Conservation (phyloP, 345 rosid genomes). For the Streptanthus diversifolius region DNA sequence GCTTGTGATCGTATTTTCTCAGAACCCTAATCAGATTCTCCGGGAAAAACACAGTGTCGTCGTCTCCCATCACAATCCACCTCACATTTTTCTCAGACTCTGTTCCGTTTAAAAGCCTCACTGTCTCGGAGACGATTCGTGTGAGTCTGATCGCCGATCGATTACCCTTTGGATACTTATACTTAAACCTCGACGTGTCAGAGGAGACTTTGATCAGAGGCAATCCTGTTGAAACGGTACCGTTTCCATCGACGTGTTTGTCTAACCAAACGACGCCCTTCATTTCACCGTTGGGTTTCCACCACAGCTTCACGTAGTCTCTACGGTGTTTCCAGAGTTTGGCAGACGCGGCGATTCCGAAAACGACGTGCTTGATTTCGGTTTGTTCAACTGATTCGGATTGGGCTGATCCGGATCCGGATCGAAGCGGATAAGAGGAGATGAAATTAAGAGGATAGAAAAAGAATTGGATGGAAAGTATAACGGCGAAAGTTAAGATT, state of each 20-base stretch:
- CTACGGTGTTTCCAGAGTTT: constrained; percentile 58
- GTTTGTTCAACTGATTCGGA: constrained; percentile 27
- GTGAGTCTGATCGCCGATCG: constrained; percentile 66
- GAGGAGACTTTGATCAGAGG: constrained; percentile 56
- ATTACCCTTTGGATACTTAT: constrained; percentile 44
- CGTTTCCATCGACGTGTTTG: constrained; percentile 25
- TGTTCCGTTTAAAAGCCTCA: constrained; percentile 43
- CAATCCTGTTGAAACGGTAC: constrained; percentile 22
- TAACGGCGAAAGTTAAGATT: constrained; percentile 12
- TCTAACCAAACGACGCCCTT: constrained; percentile 78
- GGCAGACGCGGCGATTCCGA: constrained; percentile 73
- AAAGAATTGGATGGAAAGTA: constrained; percentile 19
- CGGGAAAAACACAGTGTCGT: constrained; percentile 65
- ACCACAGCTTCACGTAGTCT: constrained; percentile 72
- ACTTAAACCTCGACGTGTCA: constrained; percentile 46
- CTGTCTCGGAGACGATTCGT: constrained; percentile 59
- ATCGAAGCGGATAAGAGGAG: neutral
- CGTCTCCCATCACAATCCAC: constrained; percentile 93
- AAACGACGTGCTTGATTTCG: constrained; percentile 50
- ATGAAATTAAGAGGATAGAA: constrained; percentile 15
- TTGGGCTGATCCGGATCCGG: constrained; percentile 17
- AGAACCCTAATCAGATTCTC: constrained; percentile 65
- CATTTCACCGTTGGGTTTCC: constrained; percentile 48
- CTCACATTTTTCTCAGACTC: constrained; percentile 42
- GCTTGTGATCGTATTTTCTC: constrained; percentile 62